phyloP scores from a whole-genome alignment of 805 yeast genomes.

The Candida dajiaensis region DNA sequence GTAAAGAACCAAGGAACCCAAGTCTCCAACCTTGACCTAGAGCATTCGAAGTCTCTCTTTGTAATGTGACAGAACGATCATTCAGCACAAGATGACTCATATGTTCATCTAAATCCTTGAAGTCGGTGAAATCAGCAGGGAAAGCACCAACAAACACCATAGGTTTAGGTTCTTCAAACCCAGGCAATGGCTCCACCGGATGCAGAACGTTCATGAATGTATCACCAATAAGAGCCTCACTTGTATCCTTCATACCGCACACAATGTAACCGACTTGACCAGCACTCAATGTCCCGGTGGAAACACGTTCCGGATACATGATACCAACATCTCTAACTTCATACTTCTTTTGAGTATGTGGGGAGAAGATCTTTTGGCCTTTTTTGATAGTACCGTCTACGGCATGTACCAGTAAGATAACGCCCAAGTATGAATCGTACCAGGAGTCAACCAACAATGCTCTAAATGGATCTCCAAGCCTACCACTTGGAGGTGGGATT shows the following conservation, averaged over 20 bases:
- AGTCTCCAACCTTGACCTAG: conserved; percentile 97
- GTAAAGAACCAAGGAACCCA: conserved; percentile 90
- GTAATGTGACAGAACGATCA: conserved; percentile 86
- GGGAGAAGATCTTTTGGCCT: conserved; percentile 73
- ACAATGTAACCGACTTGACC: conserved; percentile 95
- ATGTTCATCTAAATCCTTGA: conserved; percentile 83
- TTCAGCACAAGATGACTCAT: conserved; percentile 83
- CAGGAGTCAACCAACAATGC: conserved; percentile 93
- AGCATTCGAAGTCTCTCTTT: conserved; percentile 88
- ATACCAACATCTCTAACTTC: conserved; percentile 93
- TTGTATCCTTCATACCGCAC: conserved; percentile 88
- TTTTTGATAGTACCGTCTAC: conserved; percentile 76
- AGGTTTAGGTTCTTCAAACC: conserved; percentile 95
- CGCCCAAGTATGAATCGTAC: conserved; percentile 93
- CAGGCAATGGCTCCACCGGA: conserved; percentile 75
- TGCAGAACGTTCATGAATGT: conserved; percentile 63
- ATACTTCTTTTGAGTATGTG: conserved; percentile 67
- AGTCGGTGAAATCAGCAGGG: conserved; percentile 92
- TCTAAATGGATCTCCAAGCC: conserved; percentile 45
- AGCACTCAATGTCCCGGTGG: conserved; percentile 60
- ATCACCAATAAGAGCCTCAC: conserved; percentile 88
- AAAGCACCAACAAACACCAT: conserved; percentile 99
- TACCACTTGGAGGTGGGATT: conserved; percentile 76
- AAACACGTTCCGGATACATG: conserved; percentile 83
- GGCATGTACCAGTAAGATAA: conserved; percentile 74